Evolutionary conservation across 164 flowering plant species (phyloP).

Genomic region (Chimonanthus praecox): DNA sequence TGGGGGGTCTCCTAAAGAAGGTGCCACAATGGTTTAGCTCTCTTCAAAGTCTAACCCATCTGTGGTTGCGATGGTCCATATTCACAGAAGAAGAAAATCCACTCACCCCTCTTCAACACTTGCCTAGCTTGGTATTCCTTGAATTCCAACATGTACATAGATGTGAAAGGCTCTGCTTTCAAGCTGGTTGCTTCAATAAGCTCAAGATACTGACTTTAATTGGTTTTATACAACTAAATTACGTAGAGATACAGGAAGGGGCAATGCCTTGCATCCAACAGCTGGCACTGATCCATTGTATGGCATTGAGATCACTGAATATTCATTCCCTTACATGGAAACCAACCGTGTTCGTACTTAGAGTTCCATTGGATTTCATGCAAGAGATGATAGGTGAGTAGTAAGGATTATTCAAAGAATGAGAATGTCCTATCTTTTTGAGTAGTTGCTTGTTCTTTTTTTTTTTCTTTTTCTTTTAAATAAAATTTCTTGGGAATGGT

Average conservation of each 20-base stretch:
- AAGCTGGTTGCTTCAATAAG: conserved; percentile 21
- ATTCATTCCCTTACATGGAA: too few species aligned
- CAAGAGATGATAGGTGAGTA: too few species aligned
- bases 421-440: too few species aligned
- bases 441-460: too few species aligned
- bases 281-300: conserved; percentile 18
- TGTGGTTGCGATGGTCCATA: conserved; percentile 17
- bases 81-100: conserved; percentile 5
- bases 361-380: too few species aligned
- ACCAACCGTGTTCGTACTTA: too few species aligned
- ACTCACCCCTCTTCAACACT: conserved; percentile 15
- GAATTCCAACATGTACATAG: conserved; percentile 20
- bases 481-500: too few species aligned
- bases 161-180: conserved; percentile 23
- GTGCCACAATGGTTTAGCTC: conserved; percentile 29
- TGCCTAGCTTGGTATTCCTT: conserved; percentile 23
- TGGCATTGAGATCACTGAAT: conserved; percentile 13
- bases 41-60: conserved; percentile 18
- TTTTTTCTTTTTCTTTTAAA: too few species aligned
- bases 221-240: conserved; percentile 13
- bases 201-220: conserved; percentile 23
- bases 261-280: conserved; percentile 26
- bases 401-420: too few species aligned
- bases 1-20: conserved; percentile 21
- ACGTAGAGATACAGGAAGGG: conserved; percentile 22